Evolutionary conservation across 2,329 filamentous ascomycete species (phyloP).

Genomic region (Neopestalotiopsis sp.): DNA sequence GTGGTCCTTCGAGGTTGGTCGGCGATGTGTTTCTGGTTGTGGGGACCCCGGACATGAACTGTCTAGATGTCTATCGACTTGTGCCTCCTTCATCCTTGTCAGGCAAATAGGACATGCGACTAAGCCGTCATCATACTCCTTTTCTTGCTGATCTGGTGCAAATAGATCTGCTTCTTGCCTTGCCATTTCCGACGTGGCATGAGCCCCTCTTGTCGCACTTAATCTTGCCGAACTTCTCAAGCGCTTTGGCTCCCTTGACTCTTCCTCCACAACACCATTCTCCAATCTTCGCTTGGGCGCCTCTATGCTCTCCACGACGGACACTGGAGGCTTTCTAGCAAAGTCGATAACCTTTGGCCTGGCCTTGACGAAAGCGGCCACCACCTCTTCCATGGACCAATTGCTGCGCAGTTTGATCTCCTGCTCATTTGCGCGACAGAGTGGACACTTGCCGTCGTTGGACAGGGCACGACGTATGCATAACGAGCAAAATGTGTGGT

Average conservation of each 20-base stretch:
- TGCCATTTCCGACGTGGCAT: constrained; percentile 41
- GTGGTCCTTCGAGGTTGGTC: constrained; percentile 20
- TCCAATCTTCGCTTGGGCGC: constrained; percentile 59
- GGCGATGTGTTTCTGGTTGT: constrained; percentile 34
- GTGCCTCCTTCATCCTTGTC: constrained; percentile 77
- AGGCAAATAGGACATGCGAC: constrained; percentile 85
- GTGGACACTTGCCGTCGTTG: constrained; percentile 83
- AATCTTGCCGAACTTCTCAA: constrained; percentile 57
- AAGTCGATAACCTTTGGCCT: constrained; percentile 67
- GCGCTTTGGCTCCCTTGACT: constrained; percentile 45
- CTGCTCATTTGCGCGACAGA: constrained; percentile 80
- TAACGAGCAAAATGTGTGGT: constrained; percentile 94
- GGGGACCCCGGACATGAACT: constrained; percentile 52
- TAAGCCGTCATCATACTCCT: constrained; percentile 68
- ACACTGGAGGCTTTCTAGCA: constrained; percentile 55
- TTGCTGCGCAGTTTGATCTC: constrained; percentile 86
- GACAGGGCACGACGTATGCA: constrained; percentile 90
- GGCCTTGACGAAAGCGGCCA: constrained; percentile 75
- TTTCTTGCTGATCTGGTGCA: constrained; percentile 31
- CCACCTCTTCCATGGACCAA: constrained; percentile 82
- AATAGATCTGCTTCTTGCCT: constrained; percentile 39
- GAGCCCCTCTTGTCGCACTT: constrained; percentile 47
- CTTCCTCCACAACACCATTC: constrained; percentile 37
- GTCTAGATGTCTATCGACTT: constrained; percentile 84
- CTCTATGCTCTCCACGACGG: constrained; percentile 21